phyloP scores from a whole-genome alignment of 495 filamentous ascomycete species.

The Podospora fimiseda region DNA sequence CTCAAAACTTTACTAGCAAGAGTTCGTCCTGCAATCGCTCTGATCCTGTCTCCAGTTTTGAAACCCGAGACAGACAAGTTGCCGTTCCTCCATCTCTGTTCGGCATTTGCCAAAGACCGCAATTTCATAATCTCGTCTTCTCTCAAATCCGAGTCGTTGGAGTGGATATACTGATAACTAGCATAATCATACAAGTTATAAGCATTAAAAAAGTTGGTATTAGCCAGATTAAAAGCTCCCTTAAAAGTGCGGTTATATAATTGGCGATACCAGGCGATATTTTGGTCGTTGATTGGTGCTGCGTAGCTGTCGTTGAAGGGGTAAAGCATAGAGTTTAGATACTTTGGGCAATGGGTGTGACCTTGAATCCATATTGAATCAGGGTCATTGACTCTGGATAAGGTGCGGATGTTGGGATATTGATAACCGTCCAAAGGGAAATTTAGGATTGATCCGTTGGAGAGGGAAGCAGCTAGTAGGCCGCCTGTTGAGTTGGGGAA shows the following conservation, averaged over 20 bases:
- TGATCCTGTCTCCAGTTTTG: constrained; percentile 30
- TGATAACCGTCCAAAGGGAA: constrained; percentile 38
- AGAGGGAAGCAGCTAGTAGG: constrained; percentile 19
- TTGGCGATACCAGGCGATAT: constrained; percentile 28
- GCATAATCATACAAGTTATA: constrained; percentile 41
- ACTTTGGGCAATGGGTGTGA: constrained; percentile 24
- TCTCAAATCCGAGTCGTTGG: constrained; percentile 19
- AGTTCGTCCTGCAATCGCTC: constrained; percentile 36
- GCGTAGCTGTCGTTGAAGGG: constrained; percentile 19
- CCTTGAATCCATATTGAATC: constrained; percentile 34
- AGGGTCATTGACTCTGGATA: constrained; percentile 22
- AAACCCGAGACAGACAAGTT: constrained; percentile 25
- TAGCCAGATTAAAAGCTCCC: constrained; percentile 15
- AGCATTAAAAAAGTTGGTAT: constrained; percentile 34
- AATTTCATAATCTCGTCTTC: constrained; percentile 21
- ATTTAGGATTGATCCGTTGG: constrained; percentile 28
- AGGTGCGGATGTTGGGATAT: constrained; percentile 32
- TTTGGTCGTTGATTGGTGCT: constrained; percentile 20
- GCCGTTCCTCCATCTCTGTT: constrained; percentile 31
- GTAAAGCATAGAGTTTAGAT: constrained; percentile 19
- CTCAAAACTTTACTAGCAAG: constrained; percentile 27
- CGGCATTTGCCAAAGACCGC: constrained; percentile 23
- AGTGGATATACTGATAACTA: constrained; percentile 32
- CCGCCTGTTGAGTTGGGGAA: constrained; percentile 27
- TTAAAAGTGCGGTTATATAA: constrained; percentile 27